A percentile compares a stretch with the other conserved stretches of the same genome.
These are phyloP conservation scores for Dentipellis fragilis DNA, from an alignment of 768 basidiomycete genomes.

Conservation along the genomic window DNA sequence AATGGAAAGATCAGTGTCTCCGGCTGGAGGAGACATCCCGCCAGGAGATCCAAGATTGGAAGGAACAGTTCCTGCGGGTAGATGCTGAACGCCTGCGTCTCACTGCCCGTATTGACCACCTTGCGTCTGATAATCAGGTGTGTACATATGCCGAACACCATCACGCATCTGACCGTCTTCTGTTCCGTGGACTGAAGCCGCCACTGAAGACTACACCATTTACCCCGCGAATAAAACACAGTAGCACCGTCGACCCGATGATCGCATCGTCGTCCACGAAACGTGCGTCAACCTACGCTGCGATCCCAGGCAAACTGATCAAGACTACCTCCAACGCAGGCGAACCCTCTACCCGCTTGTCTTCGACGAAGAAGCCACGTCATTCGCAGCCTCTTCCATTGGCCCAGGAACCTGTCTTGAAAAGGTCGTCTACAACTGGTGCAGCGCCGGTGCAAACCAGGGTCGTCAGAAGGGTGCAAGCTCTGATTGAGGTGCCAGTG, in stretches of 20 bases:
- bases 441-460: constrained; percentile 18
- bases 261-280: neutral
- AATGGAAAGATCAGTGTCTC: constrained; percentile 63
- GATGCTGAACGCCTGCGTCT: constrained; percentile 58
- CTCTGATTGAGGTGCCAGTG: constrained; percentile 45
- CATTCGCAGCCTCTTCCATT: neutral
- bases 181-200: neutral
- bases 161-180: neutral
- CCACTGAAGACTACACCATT: neutral
- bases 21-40: constrained; percentile 36
- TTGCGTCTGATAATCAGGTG: constrained; percentile 21
- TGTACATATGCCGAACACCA: constrained; percentile 3
- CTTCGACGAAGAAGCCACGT: neutral
- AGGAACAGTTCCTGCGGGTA: constrained; percentile 68
- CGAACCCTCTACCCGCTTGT: constrained; percentile 15
- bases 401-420: neutral
- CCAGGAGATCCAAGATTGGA: constrained; percentile 57
- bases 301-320: neutral
- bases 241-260: neutral
- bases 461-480: constrained; percentile 56
- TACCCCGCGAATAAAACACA: neutral
- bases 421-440: neutral
- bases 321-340: constrained; percentile 10
- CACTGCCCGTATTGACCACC: constrained; percentile 46
- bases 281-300: neutral